Evolutionary conservation across 2,329 filamentous ascomycete genomes (phyloP).

Genomic region (Xylariaceae sp.): DNA sequence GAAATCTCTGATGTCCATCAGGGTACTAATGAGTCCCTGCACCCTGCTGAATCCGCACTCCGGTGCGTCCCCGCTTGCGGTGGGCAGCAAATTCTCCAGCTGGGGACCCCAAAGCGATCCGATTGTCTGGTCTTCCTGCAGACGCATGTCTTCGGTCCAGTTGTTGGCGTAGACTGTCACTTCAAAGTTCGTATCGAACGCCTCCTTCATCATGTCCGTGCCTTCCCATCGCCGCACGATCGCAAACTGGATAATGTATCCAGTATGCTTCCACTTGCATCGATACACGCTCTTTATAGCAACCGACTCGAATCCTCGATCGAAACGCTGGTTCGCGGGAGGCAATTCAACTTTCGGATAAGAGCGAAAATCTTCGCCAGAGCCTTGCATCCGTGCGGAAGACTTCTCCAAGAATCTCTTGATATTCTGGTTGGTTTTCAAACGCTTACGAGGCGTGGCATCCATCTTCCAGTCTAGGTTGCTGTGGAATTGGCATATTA

Average conservation of each 20-base stretch:
- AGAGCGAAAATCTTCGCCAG: constrained; percentile 12
- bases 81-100: constrained; percentile 23
- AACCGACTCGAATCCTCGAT: constrained; percentile 28
- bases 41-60: constrained; percentile 32
- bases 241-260: constrained; percentile 34
- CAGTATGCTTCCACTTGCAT: constrained; percentile 29
- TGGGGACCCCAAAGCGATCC: constrained; percentile 28
- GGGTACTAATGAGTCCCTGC: constrained; percentile 17
- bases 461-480: constrained; percentile 37
- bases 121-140: constrained; percentile 13
- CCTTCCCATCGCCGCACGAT: constrained; percentile 33
- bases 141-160: constrained; percentile 28
- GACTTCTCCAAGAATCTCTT: constrained; percentile 25
- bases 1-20: constrained; percentile 23
- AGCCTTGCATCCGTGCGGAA: constrained; percentile 17
- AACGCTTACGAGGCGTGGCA: constrained; percentile 24
- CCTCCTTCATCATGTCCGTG: constrained; percentile 20
- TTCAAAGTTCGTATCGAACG: constrained; percentile 24
- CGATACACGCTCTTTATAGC: constrained; percentile 33
- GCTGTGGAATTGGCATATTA: constrained; percentile 24
- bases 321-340: constrained; percentile 3
- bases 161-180: constrained; percentile 30
- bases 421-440: constrained; percentile 21
- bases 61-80: constrained; percentile 14
- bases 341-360: constrained; percentile 30